These are phyloP conservation scores for Solanum dulcamara DNA, from an alignment of 257 asterid genomes.

Conservation along the genomic window DNA sequence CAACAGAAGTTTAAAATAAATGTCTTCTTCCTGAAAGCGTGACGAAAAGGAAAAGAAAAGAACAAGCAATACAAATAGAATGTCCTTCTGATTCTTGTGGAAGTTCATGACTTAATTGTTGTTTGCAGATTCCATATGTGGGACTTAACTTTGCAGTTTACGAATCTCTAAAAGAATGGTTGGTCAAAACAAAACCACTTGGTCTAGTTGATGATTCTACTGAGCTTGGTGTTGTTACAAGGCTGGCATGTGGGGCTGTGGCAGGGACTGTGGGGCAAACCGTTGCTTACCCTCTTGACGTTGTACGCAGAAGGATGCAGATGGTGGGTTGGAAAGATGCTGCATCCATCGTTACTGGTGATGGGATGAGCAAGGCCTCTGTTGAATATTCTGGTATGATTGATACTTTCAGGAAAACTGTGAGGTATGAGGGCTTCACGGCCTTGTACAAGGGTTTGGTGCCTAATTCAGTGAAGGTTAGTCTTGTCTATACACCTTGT, in stretches of 20 bases:
- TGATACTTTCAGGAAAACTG: slow-evolving; percentile 93
- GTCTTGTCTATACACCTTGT: slow-evolving; percentile 6
- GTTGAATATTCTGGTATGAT: slow-evolving; percentile 85
- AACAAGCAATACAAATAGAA: background rate
- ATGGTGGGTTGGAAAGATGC: slow-evolving; percentile 98
- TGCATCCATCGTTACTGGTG: slow-evolving; percentile 68
- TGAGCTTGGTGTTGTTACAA: slow-evolving; percentile 73
- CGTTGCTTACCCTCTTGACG: slow-evolving; percentile 95
- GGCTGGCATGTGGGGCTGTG: slow-evolving; percentile 91
- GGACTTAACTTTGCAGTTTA: slow-evolving; percentile 98
- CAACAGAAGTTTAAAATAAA: background rate
- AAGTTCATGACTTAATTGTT: slow-evolving; percentile 1
- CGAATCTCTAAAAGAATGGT: slow-evolving; percentile 88
- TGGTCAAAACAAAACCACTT: slow-evolving; percentile 52
- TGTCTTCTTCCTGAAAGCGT: background rate
- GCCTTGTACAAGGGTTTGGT: slow-evolving; percentile 96
- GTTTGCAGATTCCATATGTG: slow-evolving; percentile 82
- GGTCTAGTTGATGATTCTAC: slow-evolving; percentile 57
- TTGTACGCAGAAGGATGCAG: slow-evolving; percentile 96
- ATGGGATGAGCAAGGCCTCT: slow-evolving; percentile 57
- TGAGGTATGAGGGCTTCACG: slow-evolving; percentile 70
- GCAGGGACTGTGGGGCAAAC: slow-evolving; percentile 99
- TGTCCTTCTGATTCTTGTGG: background rate
- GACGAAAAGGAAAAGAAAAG: background rate
- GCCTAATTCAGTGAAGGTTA: slow-evolving; percentile 95